Conservation (phyloP, 768 basidiomycete genomes). For the Krasilnikovozyma curviuscula region DNA sequence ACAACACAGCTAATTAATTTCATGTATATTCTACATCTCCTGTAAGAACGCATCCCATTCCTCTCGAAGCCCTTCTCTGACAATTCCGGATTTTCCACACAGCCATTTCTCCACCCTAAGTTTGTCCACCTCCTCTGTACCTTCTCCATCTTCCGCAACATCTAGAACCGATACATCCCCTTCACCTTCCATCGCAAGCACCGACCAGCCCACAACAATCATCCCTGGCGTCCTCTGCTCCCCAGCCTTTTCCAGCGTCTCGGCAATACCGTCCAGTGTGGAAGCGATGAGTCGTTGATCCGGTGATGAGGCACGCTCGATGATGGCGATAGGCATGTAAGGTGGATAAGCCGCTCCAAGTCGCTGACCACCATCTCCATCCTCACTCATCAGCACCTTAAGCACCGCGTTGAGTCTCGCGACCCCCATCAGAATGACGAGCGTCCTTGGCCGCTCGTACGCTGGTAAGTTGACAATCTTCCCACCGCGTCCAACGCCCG, state of each 20-base stretch:
- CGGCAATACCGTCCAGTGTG: conserved; percentile 51
- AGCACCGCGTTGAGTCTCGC: conserved; percentile 61
- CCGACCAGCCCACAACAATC: conserved; percentile 87
- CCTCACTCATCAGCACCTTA: conserved; percentile 32
- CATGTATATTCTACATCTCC: too few relatives aligned
- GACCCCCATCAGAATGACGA: conserved; percentile 86
- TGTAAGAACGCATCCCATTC: conserved; percentile 11
- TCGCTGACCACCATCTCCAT: conserved; percentile 27
- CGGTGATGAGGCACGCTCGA: conserved; percentile 83
- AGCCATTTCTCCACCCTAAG: conserved; percentile 14
- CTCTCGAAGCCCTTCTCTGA: conserved; percentile 15
- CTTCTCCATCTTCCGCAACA: conserved; percentile 31
- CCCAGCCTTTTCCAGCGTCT: conserved; percentile 50
- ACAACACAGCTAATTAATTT: too few relatives aligned
- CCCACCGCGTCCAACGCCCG: conserved; percentile 76
- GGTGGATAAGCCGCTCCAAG: conserved; percentile 48
- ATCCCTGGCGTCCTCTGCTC: conserved; percentile 90
- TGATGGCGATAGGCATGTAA: conserved; percentile 67
- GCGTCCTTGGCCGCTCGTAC: conserved; percentile 60
- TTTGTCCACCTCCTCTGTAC: conserved; percentile 26
- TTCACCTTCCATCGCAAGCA: conserved; percentile 48
- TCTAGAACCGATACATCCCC: conserved; percentile 59
- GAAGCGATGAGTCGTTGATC: conserved; percentile 73
- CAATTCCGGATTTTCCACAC: conserved; percentile 9
- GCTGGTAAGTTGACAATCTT: conserved; percentile 66